A percentile compares a stretch with the other conserved stretches of the same genome.
phyloP scores from a whole-genome alignment of 768 basidiomycete genomes.

The Polyporus arcularius region DNA sequence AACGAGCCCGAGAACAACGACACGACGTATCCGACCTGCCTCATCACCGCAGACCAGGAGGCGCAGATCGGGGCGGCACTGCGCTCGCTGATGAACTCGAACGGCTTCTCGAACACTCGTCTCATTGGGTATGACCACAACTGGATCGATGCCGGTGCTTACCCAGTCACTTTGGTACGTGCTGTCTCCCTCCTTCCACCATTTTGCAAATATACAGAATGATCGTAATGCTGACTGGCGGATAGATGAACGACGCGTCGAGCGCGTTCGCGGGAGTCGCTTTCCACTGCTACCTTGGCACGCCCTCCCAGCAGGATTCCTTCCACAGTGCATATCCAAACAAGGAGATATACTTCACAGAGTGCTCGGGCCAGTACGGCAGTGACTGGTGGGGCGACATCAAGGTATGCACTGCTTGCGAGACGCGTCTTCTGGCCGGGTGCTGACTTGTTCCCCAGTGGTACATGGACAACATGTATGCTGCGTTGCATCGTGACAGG shows the following conservation, averaged over 20 bases:
- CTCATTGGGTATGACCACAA: slow-evolving; percentile 76
- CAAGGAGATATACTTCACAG: slow-evolving; percentile 60
- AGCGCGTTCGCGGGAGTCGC: slow-evolving; percentile 63
- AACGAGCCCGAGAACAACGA: slow-evolving; percentile 59
- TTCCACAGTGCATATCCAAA: slow-evolving; percentile 60
- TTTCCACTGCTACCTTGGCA: slow-evolving; percentile 74
- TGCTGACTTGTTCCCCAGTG: slow-evolving; percentile 41
- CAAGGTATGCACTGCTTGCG: slow-evolving; percentile 47
- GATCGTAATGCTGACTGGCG: not conserved
- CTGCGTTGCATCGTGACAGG: not conserved
- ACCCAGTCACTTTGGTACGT: slow-evolving; percentile 58
- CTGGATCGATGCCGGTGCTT: slow-evolving; percentile 66
- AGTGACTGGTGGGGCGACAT: slow-evolving; percentile 82
- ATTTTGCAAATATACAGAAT: not conserved
- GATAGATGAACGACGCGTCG: slow-evolving; percentile 55
- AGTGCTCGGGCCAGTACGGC: slow-evolving; percentile 67
- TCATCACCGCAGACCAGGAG: slow-evolving; percentile 55
- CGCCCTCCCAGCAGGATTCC: slow-evolving; percentile 50
- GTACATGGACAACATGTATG: slow-evolving; percentile 70
- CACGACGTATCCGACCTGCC: slow-evolving; percentile 68
- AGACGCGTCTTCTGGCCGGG: not conserved
- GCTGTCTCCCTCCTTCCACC: not conserved
- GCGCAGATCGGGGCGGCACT: slow-evolving; percentile 60
- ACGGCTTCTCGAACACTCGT: slow-evolving; percentile 59
- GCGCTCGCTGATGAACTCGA: slow-evolving; percentile 61